A percentile compares a stretch with the other conserved stretches of the same genome.
phyloP scores from a whole-genome alignment of 805 yeast species.

The Candida ulmi region DNA sequence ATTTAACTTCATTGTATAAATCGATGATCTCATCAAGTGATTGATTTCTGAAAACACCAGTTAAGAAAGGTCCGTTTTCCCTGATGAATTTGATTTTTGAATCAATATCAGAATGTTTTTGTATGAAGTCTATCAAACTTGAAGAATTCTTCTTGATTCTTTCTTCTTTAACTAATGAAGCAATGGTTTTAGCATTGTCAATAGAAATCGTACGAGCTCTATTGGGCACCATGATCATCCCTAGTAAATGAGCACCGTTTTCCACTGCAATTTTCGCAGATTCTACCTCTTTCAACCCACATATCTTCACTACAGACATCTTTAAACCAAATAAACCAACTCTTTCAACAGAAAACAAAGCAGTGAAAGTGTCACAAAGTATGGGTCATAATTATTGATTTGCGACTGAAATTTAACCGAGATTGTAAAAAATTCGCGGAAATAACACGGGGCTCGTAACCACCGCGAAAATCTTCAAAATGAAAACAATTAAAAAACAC shows the following conservation, averaged over 20 bases:
- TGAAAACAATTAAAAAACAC: too few relatives aligned
- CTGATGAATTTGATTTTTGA: conserved; percentile 14
- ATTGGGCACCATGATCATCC: conserved; percentile 83
- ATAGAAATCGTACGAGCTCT: conserved; percentile 63
- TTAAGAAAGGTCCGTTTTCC: conserved; percentile 58
- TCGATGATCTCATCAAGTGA: conserved; percentile 51
- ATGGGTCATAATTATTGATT: too few relatives aligned
- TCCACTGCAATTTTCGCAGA: conserved; percentile 70
- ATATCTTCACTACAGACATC: conserved; percentile 63
- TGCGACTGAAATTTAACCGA: too few relatives aligned
- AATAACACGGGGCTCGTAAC: too few relatives aligned
- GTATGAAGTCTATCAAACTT: background rate
- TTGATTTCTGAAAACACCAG: conserved; percentile 91
- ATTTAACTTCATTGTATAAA: conserved; percentile 32
- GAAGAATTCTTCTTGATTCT: conserved; percentile 11
- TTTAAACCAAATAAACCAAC: background rate
- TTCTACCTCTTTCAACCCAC: conserved; percentile 68
- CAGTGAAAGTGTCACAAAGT: too few relatives aligned
- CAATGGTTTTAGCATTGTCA: conserved; percentile 41
- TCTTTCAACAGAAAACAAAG: too few relatives aligned
- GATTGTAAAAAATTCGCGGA: too few relatives aligned
- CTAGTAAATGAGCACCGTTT: conserved; percentile 70
- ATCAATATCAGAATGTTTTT: background rate
- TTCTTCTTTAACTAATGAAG: conserved; percentile 27
- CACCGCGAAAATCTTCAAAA: too few relatives aligned